These are phyloP conservation scores for Neoarthrinium moseri DNA, from an alignment of 2,329 filamentous ascomycete species.

Conservation along the genomic window DNA sequence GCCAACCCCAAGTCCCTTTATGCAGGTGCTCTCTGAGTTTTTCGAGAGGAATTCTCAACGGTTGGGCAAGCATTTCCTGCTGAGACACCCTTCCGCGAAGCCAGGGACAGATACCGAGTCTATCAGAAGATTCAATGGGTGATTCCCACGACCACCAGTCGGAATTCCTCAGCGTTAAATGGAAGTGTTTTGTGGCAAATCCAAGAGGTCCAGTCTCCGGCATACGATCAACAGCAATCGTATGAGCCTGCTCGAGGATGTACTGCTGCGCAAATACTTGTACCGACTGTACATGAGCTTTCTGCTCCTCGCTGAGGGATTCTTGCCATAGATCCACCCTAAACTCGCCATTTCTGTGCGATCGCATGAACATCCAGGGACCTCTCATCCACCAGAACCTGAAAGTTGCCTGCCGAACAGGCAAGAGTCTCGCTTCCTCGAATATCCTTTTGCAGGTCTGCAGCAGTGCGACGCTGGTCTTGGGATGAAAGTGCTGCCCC, in stretches of 20 bases:
- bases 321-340: constrained; percentile 1
- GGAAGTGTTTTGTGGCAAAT: constrained; percentile 1
- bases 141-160: constrained; percentile 12
- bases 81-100: constrained; percentile 2
- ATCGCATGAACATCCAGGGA: constrained; percentile 7
- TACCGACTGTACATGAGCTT: constrained; percentile 1
- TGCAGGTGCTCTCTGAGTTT: constrained; percentile 1
- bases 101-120: constrained; percentile 11
- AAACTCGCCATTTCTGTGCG: not conserved
- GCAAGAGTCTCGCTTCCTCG: constrained; percentile 7
- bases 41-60: not conserved
- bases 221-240: too few species aligned
- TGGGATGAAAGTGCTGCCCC: constrained; percentile 4
- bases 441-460: constrained; percentile 11
- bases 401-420: constrained; percentile 7
- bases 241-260: constrained; percentile 5
- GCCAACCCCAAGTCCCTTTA: constrained; percentile 10
- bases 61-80: constrained; percentile 10
- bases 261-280: constrained; percentile 12
- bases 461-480: constrained; percentile 6
- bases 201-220: not conserved
- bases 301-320: constrained; percentile 7
- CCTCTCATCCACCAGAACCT: constrained; percentile 10
- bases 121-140: constrained; percentile 5
- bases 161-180: constrained; percentile 6